Base-by-base conservation (phyloP, 208 protist species). In the Wallacemonas sp. region DNA sequence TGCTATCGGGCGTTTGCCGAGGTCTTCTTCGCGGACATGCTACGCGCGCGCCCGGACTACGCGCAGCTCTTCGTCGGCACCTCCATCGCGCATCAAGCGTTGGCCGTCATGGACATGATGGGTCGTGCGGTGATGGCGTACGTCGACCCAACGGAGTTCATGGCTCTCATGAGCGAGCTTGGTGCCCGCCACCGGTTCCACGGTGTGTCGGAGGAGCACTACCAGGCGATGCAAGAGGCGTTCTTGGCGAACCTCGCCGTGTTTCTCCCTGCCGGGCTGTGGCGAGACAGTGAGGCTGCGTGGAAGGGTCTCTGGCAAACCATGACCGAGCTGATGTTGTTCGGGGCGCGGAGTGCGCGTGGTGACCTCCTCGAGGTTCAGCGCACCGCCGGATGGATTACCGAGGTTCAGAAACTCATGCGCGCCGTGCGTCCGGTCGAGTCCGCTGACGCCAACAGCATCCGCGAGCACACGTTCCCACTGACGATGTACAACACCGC, bases 121-220 rank as follows among this genome's bases (percentile, higher is more conserved):
- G 68, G 68, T 1, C 48, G 54, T 5, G 68, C 68, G 2, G 68
- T 74, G 5, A 50, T 63, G 1, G 68, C 68, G 27, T 64, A 59
- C 44, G 59, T 53, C 3, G 27, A 44, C 12, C 44, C 68, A 5
- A 36, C 15, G 0, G 61, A 68, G 22, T 39, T 68, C 45, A 55
- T 74, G 54, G 68, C 67, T 38, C 50, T 74, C 24, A 64, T 74
- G 61, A 26, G 41, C 0, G 68, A 74, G 55, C 37, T 76, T 22
- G 70, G 70, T 24, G 70, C 70, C 0, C 70, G 62, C 13, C 70
- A 76, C 52, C 60, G 66, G 41, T 46, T 68, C 15, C 63, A 76
- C 58, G 59, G 63, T 3, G 17, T 76, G 10, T 6, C 3, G 1
- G 58, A 42, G 27, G 9, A 3, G 2, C 55, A 76, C 37, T 76